These are phyloP conservation scores for Serendipita sp. DNA, from an alignment of 768 basidiomycete species.

Conservation along the genomic window DNA sequence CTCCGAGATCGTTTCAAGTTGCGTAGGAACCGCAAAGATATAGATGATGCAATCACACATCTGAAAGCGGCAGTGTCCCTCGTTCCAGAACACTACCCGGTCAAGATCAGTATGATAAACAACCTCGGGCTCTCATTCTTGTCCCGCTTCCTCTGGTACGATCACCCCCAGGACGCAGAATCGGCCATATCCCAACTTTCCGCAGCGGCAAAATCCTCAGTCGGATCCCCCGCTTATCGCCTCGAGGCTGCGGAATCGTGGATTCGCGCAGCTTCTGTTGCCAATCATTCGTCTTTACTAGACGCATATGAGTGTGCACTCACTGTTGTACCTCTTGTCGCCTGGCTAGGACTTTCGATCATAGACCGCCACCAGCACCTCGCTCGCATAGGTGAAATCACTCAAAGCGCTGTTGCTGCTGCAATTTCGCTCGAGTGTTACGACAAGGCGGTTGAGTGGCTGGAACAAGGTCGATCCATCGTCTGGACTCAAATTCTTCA, in stretches of 20 bases:
- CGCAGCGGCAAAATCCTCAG: not conserved
- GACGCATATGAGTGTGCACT: not conserved
- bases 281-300: not conserved
- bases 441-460: constrained; percentile 17
- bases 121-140: not conserved
- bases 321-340: not conserved
- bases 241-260: not conserved
- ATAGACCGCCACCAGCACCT: not conserved
- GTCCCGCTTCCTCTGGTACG: not conserved
- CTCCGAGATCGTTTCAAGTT: not conserved
- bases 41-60: not conserved
- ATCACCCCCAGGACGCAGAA: not conserved
- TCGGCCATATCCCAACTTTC: not conserved
- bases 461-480: constrained; percentile 19
- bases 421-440: not conserved
- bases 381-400: not conserved
- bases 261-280: not conserved
- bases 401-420: not conserved
- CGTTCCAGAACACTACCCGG: not conserved
- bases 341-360: not conserved
- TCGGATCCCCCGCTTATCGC: not conserved
- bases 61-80: not conserved
- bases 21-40: not conserved
- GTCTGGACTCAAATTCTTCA: constrained; percentile 19
- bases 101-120: not conserved